A percentile compares a stretch with the other conserved stretches of the same genome.
Evolutionary conservation across 2,329 filamentous ascomycete genomes (phyloP).

Genomic region (Fusarium sp.): DNA sequence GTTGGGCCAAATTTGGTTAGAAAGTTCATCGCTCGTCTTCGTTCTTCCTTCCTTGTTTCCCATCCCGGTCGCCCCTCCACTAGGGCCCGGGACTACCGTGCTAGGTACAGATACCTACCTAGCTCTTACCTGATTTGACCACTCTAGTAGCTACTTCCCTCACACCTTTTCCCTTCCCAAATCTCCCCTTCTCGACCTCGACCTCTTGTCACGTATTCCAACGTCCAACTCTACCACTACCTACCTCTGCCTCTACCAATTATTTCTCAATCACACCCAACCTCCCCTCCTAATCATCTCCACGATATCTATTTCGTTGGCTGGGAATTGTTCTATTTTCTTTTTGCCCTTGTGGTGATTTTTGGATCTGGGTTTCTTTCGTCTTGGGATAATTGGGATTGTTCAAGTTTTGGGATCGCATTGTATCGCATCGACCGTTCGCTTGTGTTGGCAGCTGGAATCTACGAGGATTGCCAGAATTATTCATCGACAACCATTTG

Average conservation of each 20-base stretch:
- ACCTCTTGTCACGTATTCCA: conserved; percentile 33
- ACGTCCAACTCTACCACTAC: background rate
- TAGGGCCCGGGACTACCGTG: conserved; percentile 33
- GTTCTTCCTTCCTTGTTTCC: conserved; percentile 34
- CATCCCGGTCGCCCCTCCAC: conserved; percentile 38
- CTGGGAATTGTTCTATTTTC: conserved; percentile 18
- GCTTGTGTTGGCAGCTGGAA: conserved; percentile 14
- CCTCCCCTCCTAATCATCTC: conserved; percentile 24
- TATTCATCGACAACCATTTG: conserved; percentile 18
- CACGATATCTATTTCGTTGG: conserved; percentile 20
- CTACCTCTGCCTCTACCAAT: background rate
- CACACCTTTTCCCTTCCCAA: conserved; percentile 16
- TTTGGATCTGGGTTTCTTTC: conserved; percentile 32
- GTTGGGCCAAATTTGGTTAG: conserved; percentile 21
- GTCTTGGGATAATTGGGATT: conserved; percentile 32
- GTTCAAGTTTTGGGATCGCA: conserved; percentile 17
- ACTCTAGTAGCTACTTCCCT: conserved; percentile 29
- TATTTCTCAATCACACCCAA: conserved; percentile 34
- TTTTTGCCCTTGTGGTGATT: conserved; percentile 13
- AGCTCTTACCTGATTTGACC: conserved; percentile 36
- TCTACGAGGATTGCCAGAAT: conserved; percentile 7
- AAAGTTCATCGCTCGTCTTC: conserved; percentile 26
- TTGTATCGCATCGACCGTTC: conserved; percentile 6
- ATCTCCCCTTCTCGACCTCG: conserved; percentile 33
- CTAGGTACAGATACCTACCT: conserved; percentile 40